Evolutionary conservation across 768 basidiomycete species (phyloP).

Genomic region (Lactarius sp.): DNA sequence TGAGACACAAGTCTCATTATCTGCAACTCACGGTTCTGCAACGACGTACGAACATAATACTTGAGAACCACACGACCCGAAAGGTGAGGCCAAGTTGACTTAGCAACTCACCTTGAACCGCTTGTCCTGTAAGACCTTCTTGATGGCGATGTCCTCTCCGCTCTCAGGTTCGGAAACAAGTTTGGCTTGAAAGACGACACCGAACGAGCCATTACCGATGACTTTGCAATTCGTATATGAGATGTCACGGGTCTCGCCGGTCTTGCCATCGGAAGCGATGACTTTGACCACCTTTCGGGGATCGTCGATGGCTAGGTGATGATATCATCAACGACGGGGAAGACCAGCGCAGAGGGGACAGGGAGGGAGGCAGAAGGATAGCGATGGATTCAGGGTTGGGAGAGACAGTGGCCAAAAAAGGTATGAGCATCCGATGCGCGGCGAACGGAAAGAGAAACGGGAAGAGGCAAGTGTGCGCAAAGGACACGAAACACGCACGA

Average conservation of each 20-base stretch:
- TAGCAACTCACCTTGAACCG: conserved; percentile 88
- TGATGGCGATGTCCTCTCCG: conserved; percentile 93
- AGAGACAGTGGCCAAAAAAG: conserved; percentile 25
- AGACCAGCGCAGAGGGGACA: conserved; percentile 31
- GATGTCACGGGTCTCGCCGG: conserved; percentile 81
- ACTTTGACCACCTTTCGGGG: conserved; percentile 96
- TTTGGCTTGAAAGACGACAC: conserved; percentile 96
- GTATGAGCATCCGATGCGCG: conserved; percentile 32
- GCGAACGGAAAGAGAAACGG: conserved; percentile 24
- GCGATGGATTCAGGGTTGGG: conserved; percentile 15
- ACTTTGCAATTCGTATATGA: conserved; percentile 98
- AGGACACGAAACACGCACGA: conserved; percentile 46
- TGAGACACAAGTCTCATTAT: conserved; percentile 97
- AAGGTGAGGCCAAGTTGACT: conserved; percentile 6
- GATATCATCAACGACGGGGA: conserved; percentile 27
- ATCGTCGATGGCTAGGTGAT: conserved; percentile 76
- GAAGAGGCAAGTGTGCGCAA: conserved; percentile 10
- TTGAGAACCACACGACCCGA: conserved; percentile 9
- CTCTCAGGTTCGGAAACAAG: conserved; percentile 63
- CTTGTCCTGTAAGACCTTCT: conserved; percentile 99
- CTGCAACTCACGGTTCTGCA: conserved; percentile 96
- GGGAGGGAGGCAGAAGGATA: background rate
- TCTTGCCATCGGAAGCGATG: conserved; percentile 90
- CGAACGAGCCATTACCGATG: conserved; percentile 98
- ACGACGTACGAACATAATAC: background rate